Conservation (phyloP, 495 filamentous ascomycete genomes). For the Aspergillus diversus region DNA sequence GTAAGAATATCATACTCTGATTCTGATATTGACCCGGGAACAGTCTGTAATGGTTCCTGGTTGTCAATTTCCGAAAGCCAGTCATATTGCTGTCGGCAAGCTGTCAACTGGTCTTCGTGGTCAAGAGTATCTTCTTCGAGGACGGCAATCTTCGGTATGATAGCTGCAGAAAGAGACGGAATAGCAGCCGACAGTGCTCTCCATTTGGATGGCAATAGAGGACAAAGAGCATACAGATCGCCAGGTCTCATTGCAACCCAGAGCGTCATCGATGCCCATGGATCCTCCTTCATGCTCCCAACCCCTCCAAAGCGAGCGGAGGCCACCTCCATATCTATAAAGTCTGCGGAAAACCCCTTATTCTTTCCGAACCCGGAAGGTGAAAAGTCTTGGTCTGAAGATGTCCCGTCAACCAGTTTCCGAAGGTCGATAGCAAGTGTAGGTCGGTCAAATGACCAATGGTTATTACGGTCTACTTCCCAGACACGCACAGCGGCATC, state of each 20-base stretch:
- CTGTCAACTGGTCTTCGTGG: constrained; percentile 52
- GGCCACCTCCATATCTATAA: constrained; percentile 84
- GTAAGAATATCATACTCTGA: constrained; percentile 69
- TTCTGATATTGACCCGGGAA: constrained; percentile 30
- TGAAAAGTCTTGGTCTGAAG: constrained; percentile 73
- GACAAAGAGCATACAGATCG: constrained; percentile 89
- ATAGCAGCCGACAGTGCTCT: constrained; percentile 73
- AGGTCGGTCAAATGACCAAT: constrained; percentile 83
- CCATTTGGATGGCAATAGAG: constrained; percentile 81
- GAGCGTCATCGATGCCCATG: constrained; percentile 88
- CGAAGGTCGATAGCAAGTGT: constrained; percentile 78
- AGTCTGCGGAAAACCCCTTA: constrained; percentile 82
- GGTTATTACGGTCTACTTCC: constrained; percentile 78
- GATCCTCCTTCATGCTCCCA: constrained; percentile 65
- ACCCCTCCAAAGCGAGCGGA: constrained; percentile 80
- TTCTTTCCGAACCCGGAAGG: constrained; percentile 69
- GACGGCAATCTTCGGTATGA: constrained; percentile 66
- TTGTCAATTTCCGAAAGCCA: constrained; percentile 84
- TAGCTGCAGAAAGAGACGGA: constrained; percentile 74
- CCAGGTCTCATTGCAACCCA: constrained; percentile 90
- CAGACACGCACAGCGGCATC: constrained; percentile 86
- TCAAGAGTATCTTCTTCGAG: constrained; percentile 61
- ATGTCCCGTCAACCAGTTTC: constrained; percentile 78
- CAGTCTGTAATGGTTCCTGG: constrained; percentile 61
- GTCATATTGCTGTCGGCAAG: constrained; percentile 67